Percentiles rank a stretch among this genome's conserved stretches.
phyloP scores from a whole-genome alignment of 768 basidiomycete genomes.

The Suillus ampliporus region DNA sequence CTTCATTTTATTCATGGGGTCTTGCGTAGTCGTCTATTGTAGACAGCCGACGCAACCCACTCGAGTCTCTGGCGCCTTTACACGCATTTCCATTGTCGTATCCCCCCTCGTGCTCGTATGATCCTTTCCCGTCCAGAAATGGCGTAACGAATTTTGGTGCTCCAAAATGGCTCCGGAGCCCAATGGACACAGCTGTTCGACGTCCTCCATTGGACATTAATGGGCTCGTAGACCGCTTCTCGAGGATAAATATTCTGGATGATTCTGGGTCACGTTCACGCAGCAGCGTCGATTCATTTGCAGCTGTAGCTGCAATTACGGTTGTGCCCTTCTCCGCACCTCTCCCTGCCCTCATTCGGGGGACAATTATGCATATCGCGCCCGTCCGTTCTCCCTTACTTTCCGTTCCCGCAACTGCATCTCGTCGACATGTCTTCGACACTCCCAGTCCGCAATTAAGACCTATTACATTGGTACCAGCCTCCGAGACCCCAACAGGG shows the following conservation, averaged over 20 bases:
- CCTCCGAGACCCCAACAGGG: not conserved
- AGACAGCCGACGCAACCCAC: not conserved
- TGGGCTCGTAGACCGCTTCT: conserved; percentile 15
- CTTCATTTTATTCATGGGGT: not conserved
- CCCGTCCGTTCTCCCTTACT: conserved; percentile 14
- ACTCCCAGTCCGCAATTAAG: conserved; percentile 22
- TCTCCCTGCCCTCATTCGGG: conserved; percentile 21
- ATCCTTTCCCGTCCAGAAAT: conserved; percentile 24
- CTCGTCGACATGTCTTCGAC: conserved; percentile 24
- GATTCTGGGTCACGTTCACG: conserved; percentile 9
- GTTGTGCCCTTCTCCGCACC: conserved; percentile 22
- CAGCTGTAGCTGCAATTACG: conserved; percentile 21
- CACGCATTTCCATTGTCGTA: conserved; percentile 32
- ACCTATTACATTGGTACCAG: conserved; percentile 21
- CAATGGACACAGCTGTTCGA: not conserved
- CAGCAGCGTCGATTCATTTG: not conserved
- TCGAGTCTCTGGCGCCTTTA: conserved; percentile 21
- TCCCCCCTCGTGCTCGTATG: conserved; percentile 19
- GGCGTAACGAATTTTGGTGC: conserved; percentile 6
- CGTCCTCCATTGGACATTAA: not conserved
- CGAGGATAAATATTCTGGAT: conserved; percentile 18
- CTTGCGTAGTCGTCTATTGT: not conserved
- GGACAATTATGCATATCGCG: not conserved
- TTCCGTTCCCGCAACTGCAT: conserved; percentile 7
- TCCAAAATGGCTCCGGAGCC: conserved; percentile 16